These are phyloP conservation scores for Cryptococcus sp. DNA, from an alignment of 1,284 basidiomycete species.

Conservation along the genomic window DNA sequence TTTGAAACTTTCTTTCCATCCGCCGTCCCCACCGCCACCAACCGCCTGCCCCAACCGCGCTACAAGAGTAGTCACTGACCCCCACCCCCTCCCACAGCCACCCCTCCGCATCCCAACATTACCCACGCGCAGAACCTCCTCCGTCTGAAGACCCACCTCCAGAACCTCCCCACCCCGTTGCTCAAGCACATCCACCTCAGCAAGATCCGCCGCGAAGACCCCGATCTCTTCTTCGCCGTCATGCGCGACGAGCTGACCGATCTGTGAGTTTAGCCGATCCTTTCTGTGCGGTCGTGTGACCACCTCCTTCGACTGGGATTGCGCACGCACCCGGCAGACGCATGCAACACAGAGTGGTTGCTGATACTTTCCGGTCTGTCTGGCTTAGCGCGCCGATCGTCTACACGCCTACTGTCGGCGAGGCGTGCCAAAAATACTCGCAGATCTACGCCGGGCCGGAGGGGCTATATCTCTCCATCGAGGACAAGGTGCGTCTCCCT, in stretches of 20 bases:
- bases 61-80: not conserved
- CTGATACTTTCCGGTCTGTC: not conserved
- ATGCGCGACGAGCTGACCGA: conserved; percentile 40
- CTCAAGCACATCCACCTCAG: conserved; percentile 46
- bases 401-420: conserved; percentile 89
- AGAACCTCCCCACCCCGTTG: conserved; percentile 35
- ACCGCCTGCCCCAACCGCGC: not conserved
- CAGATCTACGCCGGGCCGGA: conserved; percentile 78
- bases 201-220: conserved; percentile 37
- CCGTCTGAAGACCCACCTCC: conserved; percentile 41
- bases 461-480: conserved; percentile 68
- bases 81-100: conserved; percentile 1
- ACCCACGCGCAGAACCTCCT: conserved; percentile 37
- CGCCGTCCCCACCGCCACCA: not conserved
- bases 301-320: not conserved
- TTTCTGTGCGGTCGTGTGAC: conserved; percentile 2
- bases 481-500: conserved; percentile 62
- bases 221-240: conserved; percentile 43
- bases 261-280: conserved; percentile 29
- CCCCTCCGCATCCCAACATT: conserved; percentile 19
- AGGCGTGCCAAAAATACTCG: conserved; percentile 81
- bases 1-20: not conserved
- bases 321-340: not conserved
- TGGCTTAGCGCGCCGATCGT: conserved; percentile 63
- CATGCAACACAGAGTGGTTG: not conserved